Percentiles rank a stretch among this genome's conserved stretches.
These are phyloP conservation scores for Beauveria sp. DNA, from an alignment of 2,329 filamentous ascomycete species.

Conservation along the genomic window DNA sequence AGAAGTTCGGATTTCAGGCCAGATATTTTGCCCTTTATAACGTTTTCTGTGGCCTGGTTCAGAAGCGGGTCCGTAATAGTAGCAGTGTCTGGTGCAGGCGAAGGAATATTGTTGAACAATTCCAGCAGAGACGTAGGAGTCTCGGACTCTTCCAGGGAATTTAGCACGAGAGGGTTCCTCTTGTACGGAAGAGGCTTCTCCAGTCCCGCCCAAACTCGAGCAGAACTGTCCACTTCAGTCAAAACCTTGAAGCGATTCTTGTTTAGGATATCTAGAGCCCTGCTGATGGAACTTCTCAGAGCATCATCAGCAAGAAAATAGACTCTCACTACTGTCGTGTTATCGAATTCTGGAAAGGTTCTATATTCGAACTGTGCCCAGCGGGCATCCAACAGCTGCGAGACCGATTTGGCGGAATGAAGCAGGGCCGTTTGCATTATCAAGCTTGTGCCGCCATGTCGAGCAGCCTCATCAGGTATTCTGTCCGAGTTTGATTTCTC, in stretches of 20 bases:
- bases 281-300: constrained; percentile 42
- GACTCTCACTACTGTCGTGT: constrained; percentile 38
- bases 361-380: constrained; percentile 40
- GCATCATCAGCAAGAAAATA: constrained; percentile 62
- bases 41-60: constrained; percentile 43
- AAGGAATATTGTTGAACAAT: constrained; percentile 66
- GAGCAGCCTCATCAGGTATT: background rate
- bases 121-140: constrained; percentile 44
- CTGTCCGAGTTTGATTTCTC: background rate
- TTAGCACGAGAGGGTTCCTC: constrained; percentile 23
- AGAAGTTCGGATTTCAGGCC: constrained; percentile 62
- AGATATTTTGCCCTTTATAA: constrained; percentile 44
- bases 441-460: constrained; percentile 8
- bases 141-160: constrained; percentile 22
- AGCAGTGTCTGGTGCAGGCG: constrained; percentile 51
- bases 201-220: constrained; percentile 45
- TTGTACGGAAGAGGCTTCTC: constrained; percentile 15
- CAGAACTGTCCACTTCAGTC: constrained; percentile 46
- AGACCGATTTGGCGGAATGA: constrained; percentile 17
- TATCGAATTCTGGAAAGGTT: constrained; percentile 14
- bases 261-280: constrained; percentile 36
- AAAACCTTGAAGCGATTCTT: constrained; percentile 43
- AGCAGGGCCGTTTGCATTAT: constrained; percentile 24
- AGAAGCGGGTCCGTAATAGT: constrained; percentile 41
- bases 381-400: constrained; percentile 24